Conservation (phyloP, 495 filamentous ascomycete genomes). For the Aspergillus biplanus region DNA sequence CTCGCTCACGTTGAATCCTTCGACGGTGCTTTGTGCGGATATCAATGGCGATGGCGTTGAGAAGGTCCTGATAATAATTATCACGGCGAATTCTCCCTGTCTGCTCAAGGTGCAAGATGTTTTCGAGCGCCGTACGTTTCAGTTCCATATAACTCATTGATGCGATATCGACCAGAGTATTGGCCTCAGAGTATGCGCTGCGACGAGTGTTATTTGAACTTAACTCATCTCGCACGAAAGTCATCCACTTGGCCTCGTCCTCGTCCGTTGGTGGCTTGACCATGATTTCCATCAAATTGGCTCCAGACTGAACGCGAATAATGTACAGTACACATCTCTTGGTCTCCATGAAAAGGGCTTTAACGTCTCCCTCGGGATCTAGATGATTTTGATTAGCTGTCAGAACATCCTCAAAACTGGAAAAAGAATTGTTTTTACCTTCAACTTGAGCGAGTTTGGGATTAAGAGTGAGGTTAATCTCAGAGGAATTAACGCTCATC, state of each 20-base stretch:
- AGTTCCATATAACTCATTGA: constrained; percentile 89
- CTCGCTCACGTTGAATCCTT: constrained; percentile 84
- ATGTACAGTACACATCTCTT: constrained; percentile 98
- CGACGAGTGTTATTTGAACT: constrained; percentile 66
- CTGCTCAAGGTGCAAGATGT: constrained; percentile 85
- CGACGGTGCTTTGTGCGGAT: constrained; percentile 96
- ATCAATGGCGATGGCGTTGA: constrained; percentile 95
- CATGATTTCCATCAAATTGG: constrained; percentile 91
- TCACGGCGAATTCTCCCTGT: constrained; percentile 83
- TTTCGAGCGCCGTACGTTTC: constrained; percentile 91
- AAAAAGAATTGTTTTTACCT: constrained; percentile 44
- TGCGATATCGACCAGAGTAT: constrained; percentile 82
- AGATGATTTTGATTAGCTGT: constrained; percentile 19
- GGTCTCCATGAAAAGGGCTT: constrained; percentile 94
- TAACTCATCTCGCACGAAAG: constrained; percentile 82
- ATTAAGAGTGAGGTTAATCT: constrained; percentile 90
- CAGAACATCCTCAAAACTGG: background rate
- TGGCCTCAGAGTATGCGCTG: constrained; percentile 89
- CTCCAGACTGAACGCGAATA: constrained; percentile 92
- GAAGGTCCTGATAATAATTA: constrained; percentile 93
- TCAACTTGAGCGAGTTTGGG: constrained; percentile 89
- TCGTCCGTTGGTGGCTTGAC: constrained; percentile 84
- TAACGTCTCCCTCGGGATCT: constrained; percentile 90
- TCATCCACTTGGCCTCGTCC: constrained; percentile 87
- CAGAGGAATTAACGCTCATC: constrained; percentile 80